A percentile compares a stretch with the other conserved stretches of the same genome.
Evolutionary conservation across 371 early-diverging fungal species (phyloP).

Genomic region (Circinella minor): DNA sequence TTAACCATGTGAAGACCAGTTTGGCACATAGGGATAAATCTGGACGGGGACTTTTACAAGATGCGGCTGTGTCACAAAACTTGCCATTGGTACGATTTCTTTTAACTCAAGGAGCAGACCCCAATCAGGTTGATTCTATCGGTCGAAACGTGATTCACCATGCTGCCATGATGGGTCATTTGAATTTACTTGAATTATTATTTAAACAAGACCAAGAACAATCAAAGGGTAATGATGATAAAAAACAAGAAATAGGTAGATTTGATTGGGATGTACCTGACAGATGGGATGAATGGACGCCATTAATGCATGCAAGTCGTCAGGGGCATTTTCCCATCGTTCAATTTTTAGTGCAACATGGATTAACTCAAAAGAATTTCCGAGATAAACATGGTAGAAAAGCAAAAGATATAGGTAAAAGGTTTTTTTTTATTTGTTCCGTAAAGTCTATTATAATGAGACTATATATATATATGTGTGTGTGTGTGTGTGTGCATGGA

Average conservation of each 20-base stretch:
- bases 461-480: background rate
- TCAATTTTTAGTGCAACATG: conserved; percentile 32
- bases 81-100: conserved; percentile 32
- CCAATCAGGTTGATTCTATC: conserved; percentile 43
- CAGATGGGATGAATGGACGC: conserved; percentile 57
- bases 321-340: conserved; percentile 42
- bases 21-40: conserved; percentile 47
- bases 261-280: conserved; percentile 43
- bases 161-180: conserved; percentile 53
- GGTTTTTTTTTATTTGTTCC: no score
- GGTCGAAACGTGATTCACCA: conserved; percentile 54
- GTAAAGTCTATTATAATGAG: no score
- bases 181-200: conserved; percentile 35
- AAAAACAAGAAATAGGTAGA: background rate
- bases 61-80: conserved; percentile 48
- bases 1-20: conserved; percentile 22
- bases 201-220: conserved; percentile 3
- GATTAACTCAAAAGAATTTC: conserved; percentile 18
- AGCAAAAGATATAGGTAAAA: conserved; percentile 46
- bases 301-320: conserved; percentile 54
- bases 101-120: conserved; percentile 37
- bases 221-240: background rate
- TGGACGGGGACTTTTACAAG: conserved; percentile 46
- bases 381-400: conserved; percentile 49
- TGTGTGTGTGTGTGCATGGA: background rate